These are phyloP conservation scores for Aspergillus sp. DNA, from an alignment of 2,329 filamentous ascomycete genomes.

Conservation along the genomic window DNA sequence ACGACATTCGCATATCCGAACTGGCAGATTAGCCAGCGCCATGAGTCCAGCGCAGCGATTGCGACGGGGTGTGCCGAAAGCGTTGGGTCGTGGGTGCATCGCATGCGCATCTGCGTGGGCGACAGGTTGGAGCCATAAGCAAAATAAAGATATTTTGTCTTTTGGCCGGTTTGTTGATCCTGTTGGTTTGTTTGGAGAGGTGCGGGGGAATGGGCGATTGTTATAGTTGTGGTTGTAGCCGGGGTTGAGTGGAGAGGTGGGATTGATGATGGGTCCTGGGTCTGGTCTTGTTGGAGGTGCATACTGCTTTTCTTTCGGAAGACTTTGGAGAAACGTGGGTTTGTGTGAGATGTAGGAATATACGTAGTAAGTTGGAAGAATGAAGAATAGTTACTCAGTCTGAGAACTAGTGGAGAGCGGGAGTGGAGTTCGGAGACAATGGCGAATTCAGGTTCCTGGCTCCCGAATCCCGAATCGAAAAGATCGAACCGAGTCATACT, in stretches of 20 bases:
- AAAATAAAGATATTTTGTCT: conserved; percentile 39
- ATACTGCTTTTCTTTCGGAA: conserved; percentile 2
- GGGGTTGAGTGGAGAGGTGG: neutral
- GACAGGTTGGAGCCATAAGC: conserved; percentile 48
- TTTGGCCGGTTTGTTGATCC: conserved; percentile 10
- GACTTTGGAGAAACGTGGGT: neutral
- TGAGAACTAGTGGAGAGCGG: neutral
- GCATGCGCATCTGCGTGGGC: conserved; percentile 40
- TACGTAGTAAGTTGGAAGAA: neutral
- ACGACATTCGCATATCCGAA: conserved; percentile 45
- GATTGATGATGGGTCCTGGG: neutral
- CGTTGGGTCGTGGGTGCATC: conserved; percentile 33
- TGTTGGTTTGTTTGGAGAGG: neutral
- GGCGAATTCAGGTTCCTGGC: neutral
- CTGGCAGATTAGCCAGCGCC: conserved; percentile 45
- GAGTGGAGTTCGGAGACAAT: neutral
- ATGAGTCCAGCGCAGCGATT: conserved; percentile 38
- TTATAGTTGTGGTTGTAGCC: neutral
- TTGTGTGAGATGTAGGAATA: neutral
- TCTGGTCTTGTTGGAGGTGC: conserved; percentile 8
- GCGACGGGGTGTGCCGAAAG: conserved; percentile 38
- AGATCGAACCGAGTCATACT: neutral
- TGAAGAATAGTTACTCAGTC: neutral
- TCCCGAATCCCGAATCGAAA: neutral
- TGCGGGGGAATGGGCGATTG: neutral